Percentiles rank a stretch among this genome's conserved stretches.
Evolutionary conservation across 2,329 filamentous ascomycete genomes (phyloP).

Genomic region (Pestalotiopsis sp.): DNA sequence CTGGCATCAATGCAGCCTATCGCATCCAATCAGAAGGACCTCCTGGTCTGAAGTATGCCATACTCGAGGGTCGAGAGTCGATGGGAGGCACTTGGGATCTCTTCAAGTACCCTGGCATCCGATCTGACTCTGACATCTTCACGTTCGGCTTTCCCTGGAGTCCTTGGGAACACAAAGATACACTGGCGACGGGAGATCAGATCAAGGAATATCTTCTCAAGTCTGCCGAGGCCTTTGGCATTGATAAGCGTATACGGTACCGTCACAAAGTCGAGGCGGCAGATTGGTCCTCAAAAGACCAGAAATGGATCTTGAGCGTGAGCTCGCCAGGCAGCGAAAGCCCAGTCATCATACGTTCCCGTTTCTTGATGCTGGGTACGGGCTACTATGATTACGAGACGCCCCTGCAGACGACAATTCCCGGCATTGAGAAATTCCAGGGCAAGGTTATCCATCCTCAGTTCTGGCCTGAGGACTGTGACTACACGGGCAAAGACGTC

Average conservation of each 20-base stretch:
- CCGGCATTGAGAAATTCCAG: slow-evolving; percentile 61
- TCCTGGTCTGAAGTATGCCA: slow-evolving; percentile 55
- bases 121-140: slow-evolving; percentile 63
- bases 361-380: slow-evolving; percentile 59
- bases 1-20: slow-evolving; percentile 76
- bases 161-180: slow-evolving; percentile 58
- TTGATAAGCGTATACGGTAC: slow-evolving; percentile 57
- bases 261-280: slow-evolving; percentile 50
- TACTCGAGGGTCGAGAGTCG: slow-evolving; percentile 67
- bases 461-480: slow-evolving; percentile 72
- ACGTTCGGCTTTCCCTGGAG: slow-evolving; percentile 71
- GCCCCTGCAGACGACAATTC: slow-evolving; percentile 56
- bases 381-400: slow-evolving; percentile 69
- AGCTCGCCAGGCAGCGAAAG: slow-evolving; percentile 33
- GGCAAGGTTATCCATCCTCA: slow-evolving; percentile 67
- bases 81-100: slow-evolving; percentile 81
- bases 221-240: slow-evolving; percentile 49
- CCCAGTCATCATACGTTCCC: slow-evolving; percentile 35
- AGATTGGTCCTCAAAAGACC: slow-evolving; percentile 55
- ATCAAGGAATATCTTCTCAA: slow-evolving; percentile 57
- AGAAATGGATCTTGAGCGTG: slow-evolving; percentile 56
- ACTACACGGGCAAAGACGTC: slow-evolving; percentile 68
- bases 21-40: slow-evolving; percentile 64
- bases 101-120: slow-evolving; percentile 75
- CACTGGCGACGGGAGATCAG: slow-evolving; percentile 28